Conservation (phyloP, 805 yeast genomes). For the Saccharomycopsis amapae region DNA sequence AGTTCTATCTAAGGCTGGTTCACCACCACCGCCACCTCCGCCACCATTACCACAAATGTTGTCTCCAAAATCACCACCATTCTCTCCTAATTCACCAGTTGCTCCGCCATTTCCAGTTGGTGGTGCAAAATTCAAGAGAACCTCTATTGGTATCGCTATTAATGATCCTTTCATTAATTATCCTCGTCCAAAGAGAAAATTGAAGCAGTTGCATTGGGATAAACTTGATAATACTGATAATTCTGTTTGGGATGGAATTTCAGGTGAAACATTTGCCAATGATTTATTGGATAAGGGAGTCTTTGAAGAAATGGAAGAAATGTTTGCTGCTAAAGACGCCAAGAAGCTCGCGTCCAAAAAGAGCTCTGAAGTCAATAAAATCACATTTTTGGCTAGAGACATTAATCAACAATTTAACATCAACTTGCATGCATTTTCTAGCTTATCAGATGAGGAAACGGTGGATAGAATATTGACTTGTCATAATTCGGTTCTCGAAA, state of each 20-base stretch:
- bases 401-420: slow-evolving; percentile 93
- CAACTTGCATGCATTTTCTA: slow-evolving; percentile 73
- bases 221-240: slow-evolving; percentile 75
- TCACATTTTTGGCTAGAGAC: slow-evolving; percentile 72
- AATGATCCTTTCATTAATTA: slow-evolving; percentile 39
- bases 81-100: slow-evolving; percentile 28
- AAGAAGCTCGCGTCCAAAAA: slow-evolving; percentile 43
- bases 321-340: slow-evolving; percentile 77
- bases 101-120: slow-evolving; percentile 28
- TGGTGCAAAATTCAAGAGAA: slow-evolving; percentile 18
- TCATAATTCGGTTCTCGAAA: slow-evolving; percentile 61
- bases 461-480: slow-evolving; percentile 70
- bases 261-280: slow-evolving; percentile 50
- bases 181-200: slow-evolving; percentile 66
- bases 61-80: slow-evolving; percentile 27
- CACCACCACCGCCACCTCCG: slow-evolving; percentile 34
- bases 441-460: slow-evolving; percentile 53
- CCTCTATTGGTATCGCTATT: slow-evolving; percentile 21
- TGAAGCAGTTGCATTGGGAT: slow-evolving; percentile 97
- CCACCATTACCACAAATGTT: slow-evolving; percentile 27
- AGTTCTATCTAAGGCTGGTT: slow-evolving; percentile 22
- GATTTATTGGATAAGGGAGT: slow-evolving; percentile 71
- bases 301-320: slow-evolving; percentile 72
- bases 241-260: slow-evolving; percentile 77
- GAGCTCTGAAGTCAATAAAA: slow-evolving; percentile 43